phyloP scores from a whole-genome alignment of 75 land plant species.

The Sequoiadendron giganteum region DNA sequence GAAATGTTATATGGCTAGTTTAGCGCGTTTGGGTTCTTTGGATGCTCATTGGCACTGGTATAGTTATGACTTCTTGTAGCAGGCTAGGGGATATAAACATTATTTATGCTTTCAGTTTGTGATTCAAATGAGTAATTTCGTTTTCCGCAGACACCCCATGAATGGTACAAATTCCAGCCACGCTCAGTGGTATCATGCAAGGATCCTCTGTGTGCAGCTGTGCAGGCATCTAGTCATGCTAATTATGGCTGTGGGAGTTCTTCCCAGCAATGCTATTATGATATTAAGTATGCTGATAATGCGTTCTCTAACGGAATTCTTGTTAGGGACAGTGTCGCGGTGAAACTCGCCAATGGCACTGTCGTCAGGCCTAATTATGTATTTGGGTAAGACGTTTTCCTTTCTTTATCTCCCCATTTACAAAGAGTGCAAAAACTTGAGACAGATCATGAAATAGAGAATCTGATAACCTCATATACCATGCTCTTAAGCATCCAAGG shows the following conservation, averaged over 20 bases:
- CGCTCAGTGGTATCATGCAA: conserved; percentile 21
- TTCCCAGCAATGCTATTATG: conserved; percentile 32
- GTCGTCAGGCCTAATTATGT: conserved; percentile 13
- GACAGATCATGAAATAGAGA: background rate
- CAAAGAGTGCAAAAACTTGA: too few relatives aligned
- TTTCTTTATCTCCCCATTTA: background rate
- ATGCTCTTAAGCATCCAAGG: background rate
- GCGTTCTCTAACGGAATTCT: conserved; percentile 35
- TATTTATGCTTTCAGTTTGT: background rate
- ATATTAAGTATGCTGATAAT: conserved; percentile 35
- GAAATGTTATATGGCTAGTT: background rate
- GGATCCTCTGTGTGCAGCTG: conserved; percentile 23
- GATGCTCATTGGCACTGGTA: background rate
- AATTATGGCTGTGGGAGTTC: conserved; percentile 9
- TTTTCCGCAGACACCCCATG: conserved; percentile 35
- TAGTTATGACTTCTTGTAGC: background rate
- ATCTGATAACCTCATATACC: background rate
- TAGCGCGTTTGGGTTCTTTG: background rate
- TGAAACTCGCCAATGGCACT: conserved; percentile 22
- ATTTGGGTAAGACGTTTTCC: conserved; percentile 22
- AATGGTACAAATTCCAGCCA: conserved; percentile 26
- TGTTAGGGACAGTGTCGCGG: conserved; percentile 19
- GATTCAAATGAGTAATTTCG: background rate
- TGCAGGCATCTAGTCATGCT: conserved; percentile 16
- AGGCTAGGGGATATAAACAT: background rate